These are phyloP conservation scores for Wickerhamomyces queroliae DNA, from an alignment of 805 yeast species.

Conservation along the genomic window DNA sequence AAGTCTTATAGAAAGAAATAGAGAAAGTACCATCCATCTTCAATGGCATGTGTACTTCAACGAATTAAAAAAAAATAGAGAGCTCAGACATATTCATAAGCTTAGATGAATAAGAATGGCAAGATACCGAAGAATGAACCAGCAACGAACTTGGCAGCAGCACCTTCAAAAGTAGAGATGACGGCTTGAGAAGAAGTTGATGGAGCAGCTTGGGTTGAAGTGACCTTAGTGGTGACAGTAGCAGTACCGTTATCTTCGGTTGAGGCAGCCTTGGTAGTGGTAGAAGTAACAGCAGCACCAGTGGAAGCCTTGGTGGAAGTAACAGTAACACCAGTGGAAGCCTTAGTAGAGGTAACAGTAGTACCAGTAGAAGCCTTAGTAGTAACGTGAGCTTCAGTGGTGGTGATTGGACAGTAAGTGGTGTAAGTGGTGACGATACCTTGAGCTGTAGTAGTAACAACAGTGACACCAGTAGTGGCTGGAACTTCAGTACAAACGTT, in stretches of 20 bases:
- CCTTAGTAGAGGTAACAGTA: not conserved
- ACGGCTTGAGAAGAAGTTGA: not conserved
- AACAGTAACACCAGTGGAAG: not conserved
- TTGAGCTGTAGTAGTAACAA: slow-evolving; percentile 27
- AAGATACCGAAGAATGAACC: not conserved
- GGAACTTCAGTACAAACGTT: slow-evolving; percentile 26
- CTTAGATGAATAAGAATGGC: not conserved
- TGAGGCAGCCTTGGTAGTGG: too few species aligned
- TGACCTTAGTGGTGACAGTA: too few species aligned
- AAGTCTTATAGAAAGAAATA: too few species aligned
- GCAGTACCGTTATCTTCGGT: too few species aligned
- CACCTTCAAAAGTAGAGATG: not conserved
- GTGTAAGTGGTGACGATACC: slow-evolving; percentile 16
- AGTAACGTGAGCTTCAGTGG: slow-evolving; percentile 3
- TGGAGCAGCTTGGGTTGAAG: not conserved
- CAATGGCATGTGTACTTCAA: too few species aligned
- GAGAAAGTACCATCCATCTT: too few species aligned
- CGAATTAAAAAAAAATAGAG: too few species aligned
- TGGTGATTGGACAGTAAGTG: slow-evolving; percentile 8
- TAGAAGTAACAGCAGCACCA: too few species aligned
- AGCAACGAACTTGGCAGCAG: not conserved
- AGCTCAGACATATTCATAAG: not conserved
- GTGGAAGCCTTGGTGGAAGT: not conserved
- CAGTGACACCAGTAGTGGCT: slow-evolving; percentile 28
- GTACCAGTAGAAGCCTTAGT: not conserved